Base-by-base conservation (phyloP, 140 eudicot species). In the Ambrosia hybrid region DNA sequence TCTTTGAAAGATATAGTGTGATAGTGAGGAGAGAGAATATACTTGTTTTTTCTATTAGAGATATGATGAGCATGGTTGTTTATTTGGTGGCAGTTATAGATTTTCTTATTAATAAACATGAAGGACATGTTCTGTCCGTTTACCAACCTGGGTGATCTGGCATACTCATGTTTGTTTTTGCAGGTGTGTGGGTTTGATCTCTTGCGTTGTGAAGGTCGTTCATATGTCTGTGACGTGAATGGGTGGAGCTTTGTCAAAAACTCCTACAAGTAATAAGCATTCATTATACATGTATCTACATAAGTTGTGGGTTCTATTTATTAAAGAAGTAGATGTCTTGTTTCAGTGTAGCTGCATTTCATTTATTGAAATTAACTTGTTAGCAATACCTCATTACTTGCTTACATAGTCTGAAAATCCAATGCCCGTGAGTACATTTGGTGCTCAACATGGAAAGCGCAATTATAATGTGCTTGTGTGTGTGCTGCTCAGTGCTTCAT, bases 161-260 rank as follows among this genome's bases (percentile, higher is more conserved):
- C 56, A 13, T 51, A n/a, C 66, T 82, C 77, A 48, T 78, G 60
- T 60, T 76, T 48, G 9, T 48, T 9, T 61, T 73, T 56, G 26
- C 86, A 94, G 99, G 99, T 94, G 77, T 94, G 97, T 80, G 99
- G 99, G 64, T 94, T 94, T 83, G 99, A 94, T 77, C 91, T 94
- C 58, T 87, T 94, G 83, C 99, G 99, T 13, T 88, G 90, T 72
- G 99, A 89, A 78, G 99, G 97, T 26, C 92, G 96, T 67, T 94
- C 99, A 38, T 94, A 91, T 72, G 99, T 91, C 37, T 94, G 97
- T 66, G 99, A 94, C 82, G 97, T 94, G 67, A 94, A 94, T 83
- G 99, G 99, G 21, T 94, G 97, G 96, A 91, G 99, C 80, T 94
- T 94, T 59, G 99, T 91, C 10, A 94, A 94, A 78, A 94, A 94